Evolutionary conservation across 2,329 filamentous ascomycete genomes (phyloP).

Genomic region (Phaeophleospora eucalypticola): DNA sequence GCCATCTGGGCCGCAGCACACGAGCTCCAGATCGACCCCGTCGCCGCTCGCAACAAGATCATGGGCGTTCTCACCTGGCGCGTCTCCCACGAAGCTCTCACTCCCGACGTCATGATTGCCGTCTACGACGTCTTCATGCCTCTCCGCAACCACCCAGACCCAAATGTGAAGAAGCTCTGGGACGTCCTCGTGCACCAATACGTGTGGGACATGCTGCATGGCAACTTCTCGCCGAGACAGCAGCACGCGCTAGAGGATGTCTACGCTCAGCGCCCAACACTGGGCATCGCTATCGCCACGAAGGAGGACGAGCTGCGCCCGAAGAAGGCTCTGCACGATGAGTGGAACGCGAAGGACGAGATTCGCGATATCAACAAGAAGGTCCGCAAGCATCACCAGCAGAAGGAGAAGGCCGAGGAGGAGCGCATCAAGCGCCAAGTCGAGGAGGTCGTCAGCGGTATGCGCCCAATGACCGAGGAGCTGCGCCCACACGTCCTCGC

Average conservation of each 20-base stretch:
- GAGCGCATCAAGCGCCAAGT: background rate
- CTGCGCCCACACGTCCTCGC: background rate
- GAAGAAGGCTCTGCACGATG: background rate
- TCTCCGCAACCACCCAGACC: background rate
- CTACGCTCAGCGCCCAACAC: background rate
- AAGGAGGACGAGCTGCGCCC: conserved; percentile 2
- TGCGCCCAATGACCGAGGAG: background rate
- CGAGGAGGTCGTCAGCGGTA: background rate
- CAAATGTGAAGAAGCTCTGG: background rate
- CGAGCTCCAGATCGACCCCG: conserved; percentile 2
- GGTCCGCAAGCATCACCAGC: background rate
- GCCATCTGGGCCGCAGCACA: conserved; percentile 9
- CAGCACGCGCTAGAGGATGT: background rate
- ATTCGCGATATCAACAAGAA: background rate
- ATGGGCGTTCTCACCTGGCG: conserved; percentile 1
- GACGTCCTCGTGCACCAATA: conserved; percentile 10
- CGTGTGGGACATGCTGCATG: conserved; percentile 8
- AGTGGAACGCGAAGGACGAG: background rate
- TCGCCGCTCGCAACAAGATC: background rate
- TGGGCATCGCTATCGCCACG: background rate
- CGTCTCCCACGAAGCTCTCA: conserved; percentile 6
- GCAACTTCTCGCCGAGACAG: background rate
- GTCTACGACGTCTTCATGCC: conserved; percentile 4
- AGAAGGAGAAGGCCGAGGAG: background rate
- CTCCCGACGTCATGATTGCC: conserved; percentile 2